Evolutionary conservation across 768 basidiomycete species (phyloP), one percentile per base, ranked within the genome.

Genomic region (Lactifluus volemus): DNA sequence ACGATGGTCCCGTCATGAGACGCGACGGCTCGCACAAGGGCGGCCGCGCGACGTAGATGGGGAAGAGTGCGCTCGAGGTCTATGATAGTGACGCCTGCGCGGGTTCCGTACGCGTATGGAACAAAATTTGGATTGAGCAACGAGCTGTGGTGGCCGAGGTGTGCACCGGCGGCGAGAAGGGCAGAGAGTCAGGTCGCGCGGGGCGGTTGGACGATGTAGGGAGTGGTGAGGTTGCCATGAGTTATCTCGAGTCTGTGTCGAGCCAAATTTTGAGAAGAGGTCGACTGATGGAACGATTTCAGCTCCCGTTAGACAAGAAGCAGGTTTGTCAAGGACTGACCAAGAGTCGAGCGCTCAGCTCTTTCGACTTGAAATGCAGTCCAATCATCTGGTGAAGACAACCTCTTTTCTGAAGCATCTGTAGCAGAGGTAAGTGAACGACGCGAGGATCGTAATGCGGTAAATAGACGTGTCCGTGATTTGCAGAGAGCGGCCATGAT

Each of bases 51-150:
- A 17, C 94, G 86, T 25, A 99, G 80, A 63, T 93, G 84, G 5
- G 95, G 92, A 5, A 98, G 77, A 0, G 97, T 97, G 67, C 89
- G 88, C 71, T 98, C 94, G 32, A 98, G 81, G 74, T 98, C 92
- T 72, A 98, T 98, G 72, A 98, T 80, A 51, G 92, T 91, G 67
- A 98, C 81, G 14, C 88, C 91, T 48, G 92, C 83, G 58, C 97
- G 90, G 15, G 84, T 83, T 63, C 95, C 97, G 70, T 97, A 98
- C 39, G 95, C 86, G 72, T 94, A 96, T 34, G 95, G 90, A 67
- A 88, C 77, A 67, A 93, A 94, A 71, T 91, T 89, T 32, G 92
- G 86, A 72, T 93, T 90, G 79, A 95, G 86, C 66, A 92, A 82
- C 5, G 85, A 79, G 42, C 82, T 80, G 38, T 89, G 81, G 71